These are phyloP conservation scores for Ophiostoma piceae DNA, from an alignment of 2,329 filamentous ascomycete genomes.

Conservation along the genomic window DNA sequence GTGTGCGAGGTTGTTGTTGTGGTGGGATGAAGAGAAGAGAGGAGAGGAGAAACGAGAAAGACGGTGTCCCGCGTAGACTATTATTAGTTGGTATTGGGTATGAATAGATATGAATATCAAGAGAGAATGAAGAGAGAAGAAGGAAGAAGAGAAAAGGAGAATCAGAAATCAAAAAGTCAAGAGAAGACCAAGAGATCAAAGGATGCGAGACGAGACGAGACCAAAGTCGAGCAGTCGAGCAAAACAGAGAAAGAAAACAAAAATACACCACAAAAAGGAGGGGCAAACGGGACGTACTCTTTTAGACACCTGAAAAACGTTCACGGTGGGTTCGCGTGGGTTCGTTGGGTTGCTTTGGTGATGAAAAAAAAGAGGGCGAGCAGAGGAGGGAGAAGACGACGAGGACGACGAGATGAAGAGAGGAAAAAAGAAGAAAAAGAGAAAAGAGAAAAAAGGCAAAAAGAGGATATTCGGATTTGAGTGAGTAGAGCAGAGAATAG, in stretches of 20 bases:
- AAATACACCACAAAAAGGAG: conserved; percentile 10
- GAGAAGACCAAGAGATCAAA: neutral
- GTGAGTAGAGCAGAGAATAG: conserved; percentile 5
- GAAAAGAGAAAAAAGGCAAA: conserved; percentile 12
- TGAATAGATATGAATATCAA: neutral
- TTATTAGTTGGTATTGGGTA: conserved; percentile 13
- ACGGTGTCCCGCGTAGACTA: conserved; percentile 1
- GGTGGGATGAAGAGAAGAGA: neutral
- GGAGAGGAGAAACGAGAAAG: neutral
- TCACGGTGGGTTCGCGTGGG: conserved; percentile 17
- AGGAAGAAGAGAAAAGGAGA: neutral
- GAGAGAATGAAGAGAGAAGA: neutral
- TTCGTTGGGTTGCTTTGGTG: conserved; percentile 24
- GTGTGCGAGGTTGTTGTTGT: conserved; percentile 16
- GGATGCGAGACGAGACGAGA: neutral
- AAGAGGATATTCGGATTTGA: conserved; percentile 19
- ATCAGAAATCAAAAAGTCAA: neutral
- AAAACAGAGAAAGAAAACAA: conserved; percentile 10
- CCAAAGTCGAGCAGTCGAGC: neutral
- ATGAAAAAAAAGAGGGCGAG: conserved; percentile 21
- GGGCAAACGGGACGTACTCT: conserved; percentile 13
- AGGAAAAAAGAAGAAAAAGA: neutral
- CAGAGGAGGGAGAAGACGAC: neutral
- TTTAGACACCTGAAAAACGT: conserved; percentile 14
- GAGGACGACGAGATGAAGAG: neutral